phyloP scores from a whole-genome alignment of 164 flowering plant species.

The Akebia trifoliata region DNA sequence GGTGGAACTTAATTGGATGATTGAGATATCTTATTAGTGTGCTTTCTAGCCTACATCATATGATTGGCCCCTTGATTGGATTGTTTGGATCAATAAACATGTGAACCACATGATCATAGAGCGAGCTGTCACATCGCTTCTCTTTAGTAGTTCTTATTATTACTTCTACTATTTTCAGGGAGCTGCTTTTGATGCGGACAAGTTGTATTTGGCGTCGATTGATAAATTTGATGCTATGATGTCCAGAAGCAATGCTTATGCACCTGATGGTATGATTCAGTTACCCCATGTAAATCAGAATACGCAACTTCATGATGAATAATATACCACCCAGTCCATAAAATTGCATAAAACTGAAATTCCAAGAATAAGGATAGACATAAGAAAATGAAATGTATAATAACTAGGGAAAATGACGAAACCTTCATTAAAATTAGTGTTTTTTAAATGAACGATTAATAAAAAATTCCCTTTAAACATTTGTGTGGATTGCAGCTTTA shows the following conservation, averaged over 20 bases:
- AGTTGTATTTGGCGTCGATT: constrained; percentile 82
- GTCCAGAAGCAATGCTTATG: constrained; percentile 65
- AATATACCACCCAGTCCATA: not conserved
- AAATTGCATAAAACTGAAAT: too few species aligned
- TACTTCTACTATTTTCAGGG: constrained; percentile 44
- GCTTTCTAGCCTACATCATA: too few species aligned
- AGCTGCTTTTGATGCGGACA: constrained; percentile 88
- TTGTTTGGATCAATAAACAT: too few species aligned
- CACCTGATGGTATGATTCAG: constrained; percentile 70
- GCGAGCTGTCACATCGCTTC: too few species aligned
- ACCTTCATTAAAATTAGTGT: too few species aligned
- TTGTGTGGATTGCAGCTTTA: constrained; percentile 51
- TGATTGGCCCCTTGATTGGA: too few species aligned
- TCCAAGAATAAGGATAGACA: too few species aligned
- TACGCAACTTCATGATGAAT: not conserved
- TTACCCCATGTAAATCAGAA: not conserved
- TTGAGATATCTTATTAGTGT: too few species aligned
- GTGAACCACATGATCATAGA: too few species aligned
- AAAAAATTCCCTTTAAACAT: not conserved
- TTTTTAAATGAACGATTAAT: not conserved
- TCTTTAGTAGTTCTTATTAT: not conserved
- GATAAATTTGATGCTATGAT: constrained; percentile 96
- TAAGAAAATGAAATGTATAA: too few species aligned
- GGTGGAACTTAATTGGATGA: too few species aligned
- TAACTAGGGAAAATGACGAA: too few species aligned